Evolutionary conservation across 441 rosid species (phyloP).

Genomic region (Populus hybrid): DNA sequence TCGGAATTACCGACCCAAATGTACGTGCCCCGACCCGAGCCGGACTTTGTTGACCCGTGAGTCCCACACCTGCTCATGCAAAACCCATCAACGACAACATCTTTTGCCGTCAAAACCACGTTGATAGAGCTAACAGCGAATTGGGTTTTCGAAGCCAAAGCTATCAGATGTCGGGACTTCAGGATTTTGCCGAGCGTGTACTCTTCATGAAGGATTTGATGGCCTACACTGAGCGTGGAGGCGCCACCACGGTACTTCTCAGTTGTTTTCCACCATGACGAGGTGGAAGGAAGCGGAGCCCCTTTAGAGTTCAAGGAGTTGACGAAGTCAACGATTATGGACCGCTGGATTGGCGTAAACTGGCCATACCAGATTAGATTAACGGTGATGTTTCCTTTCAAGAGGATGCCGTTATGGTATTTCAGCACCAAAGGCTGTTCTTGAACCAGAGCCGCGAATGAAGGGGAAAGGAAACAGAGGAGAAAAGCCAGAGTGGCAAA

Average conservation of each 20-base stretch:
- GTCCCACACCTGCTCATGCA: slow-evolving; percentile 74
- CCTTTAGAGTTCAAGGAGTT: slow-evolving; percentile 43
- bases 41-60: slow-evolving; percentile 47
- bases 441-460: slow-evolving; percentile 48
- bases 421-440: slow-evolving; percentile 73
- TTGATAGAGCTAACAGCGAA: slow-evolving; percentile 40
- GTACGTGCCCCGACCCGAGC: slow-evolving; percentile 42
- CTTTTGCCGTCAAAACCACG: slow-evolving; percentile 67
- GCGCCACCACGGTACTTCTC: slow-evolving; percentile 65
- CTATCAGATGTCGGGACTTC: slow-evolving; percentile 40
- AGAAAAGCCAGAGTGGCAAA: slow-evolving; percentile 28
- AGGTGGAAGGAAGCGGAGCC: slow-evolving; percentile 37
- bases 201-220: slow-evolving; percentile 49
- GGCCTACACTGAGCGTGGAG: slow-evolving; percentile 49
- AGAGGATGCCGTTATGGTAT: slow-evolving; percentile 76
- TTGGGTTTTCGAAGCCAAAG: slow-evolving; percentile 44
- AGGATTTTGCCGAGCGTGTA: slow-evolving; percentile 62
- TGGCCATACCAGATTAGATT: slow-evolving; percentile 86
- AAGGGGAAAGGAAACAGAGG: slow-evolving; percentile 13
- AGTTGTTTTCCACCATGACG: slow-evolving; percentile 78
- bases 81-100: slow-evolving; percentile 68
- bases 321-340: slow-evolving; percentile 71
- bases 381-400: slow-evolving; percentile 67
- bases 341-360: slow-evolving; percentile 67
- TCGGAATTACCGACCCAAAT: slow-evolving; percentile 87